Conservation (phyloP, 164 flowering plant species). For the Kalanchoe fedtschenkoi region DNA sequence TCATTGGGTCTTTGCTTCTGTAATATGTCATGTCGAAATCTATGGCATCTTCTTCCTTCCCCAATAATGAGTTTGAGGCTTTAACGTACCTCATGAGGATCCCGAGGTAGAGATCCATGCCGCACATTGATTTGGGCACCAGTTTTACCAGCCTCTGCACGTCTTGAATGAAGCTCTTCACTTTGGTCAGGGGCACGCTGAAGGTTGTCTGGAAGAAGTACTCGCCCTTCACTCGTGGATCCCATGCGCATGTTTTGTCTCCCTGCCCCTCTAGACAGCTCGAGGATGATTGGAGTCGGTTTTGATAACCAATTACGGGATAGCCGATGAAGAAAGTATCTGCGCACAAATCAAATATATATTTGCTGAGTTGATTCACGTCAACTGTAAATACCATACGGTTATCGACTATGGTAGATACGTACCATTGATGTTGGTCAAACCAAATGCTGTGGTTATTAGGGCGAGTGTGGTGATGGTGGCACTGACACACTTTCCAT, state of each 20-base stretch:
- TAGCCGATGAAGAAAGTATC: too few relatives aligned
- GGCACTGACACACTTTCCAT: too few relatives aligned
- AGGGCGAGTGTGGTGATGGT: too few relatives aligned
- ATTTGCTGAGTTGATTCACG: too few relatives aligned
- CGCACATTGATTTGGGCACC: conserved; percentile 49
- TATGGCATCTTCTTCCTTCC: conserved; percentile 54
- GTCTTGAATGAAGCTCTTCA: conserved; percentile 45
- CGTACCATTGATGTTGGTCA: conserved; percentile 43
- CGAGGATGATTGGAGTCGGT: conserved; percentile 41
- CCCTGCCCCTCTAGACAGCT: conserved; percentile 42
- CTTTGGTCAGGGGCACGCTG: conserved; percentile 38
- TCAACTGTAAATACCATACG: too few relatives aligned
- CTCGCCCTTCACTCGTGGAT: conserved; percentile 37
- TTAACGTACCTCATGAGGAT: conserved; percentile 72
- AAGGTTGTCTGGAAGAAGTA: conserved; percentile 58
- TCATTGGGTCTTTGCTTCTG: conserved; percentile 37
- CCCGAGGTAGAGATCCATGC: conserved; percentile 52
- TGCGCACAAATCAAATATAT: not conserved
- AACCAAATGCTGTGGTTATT: too few relatives aligned
- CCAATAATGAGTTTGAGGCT: conserved; percentile 52
- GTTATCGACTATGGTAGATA: too few relatives aligned
- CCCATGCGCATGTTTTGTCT: conserved; percentile 67
- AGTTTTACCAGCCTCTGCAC: conserved; percentile 36
- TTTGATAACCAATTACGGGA: too few relatives aligned
- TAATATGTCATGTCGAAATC: conserved; percentile 69